Evolutionary conservation across 2,329 filamentous ascomycete species (phyloP).

Genomic region (Penicillium fuscoglaucum): DNA sequence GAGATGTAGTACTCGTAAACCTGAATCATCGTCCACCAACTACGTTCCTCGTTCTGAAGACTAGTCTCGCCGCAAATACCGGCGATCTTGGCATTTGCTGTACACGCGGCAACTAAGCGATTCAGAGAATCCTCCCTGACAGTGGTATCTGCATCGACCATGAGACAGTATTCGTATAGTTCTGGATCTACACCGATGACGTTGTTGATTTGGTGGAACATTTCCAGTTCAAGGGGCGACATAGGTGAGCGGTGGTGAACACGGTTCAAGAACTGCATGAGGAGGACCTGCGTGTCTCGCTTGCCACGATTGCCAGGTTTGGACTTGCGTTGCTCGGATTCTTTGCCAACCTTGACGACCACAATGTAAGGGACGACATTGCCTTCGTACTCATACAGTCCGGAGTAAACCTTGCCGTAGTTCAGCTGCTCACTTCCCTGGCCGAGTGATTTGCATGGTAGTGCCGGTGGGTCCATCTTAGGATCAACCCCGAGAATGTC

Average conservation of each 20-base stretch:
- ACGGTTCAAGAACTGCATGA: constrained; percentile 97
- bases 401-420: constrained; percentile 97
- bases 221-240: constrained; percentile 93
- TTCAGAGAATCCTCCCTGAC: constrained; percentile 92
- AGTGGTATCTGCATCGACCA: constrained; percentile 96
- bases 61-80: constrained; percentile 97
- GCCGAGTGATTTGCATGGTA: constrained; percentile 93
- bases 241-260: constrained; percentile 93
- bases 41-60: constrained; percentile 89
- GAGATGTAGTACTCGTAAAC: constrained; percentile 99
- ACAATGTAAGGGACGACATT: constrained; percentile 97
- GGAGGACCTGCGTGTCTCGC: constrained; percentile 91
- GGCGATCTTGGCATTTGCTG: constrained; percentile 92
- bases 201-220: constrained; percentile 99
- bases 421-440: constrained; percentile 89
- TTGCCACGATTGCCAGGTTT: constrained; percentile 98
- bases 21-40: constrained; percentile 99
- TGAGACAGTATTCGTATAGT: constrained; percentile 93
- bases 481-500: constrained; percentile 97
- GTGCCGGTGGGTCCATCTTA: constrained; percentile 89
- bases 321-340: constrained; percentile 84
- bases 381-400: constrained; percentile 94
- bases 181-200: constrained; percentile 97
- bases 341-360: constrained; percentile 94
- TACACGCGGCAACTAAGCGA: constrained; percentile 85